Percentiles rank a stretch among this genome's conserved stretches.
Evolutionary conservation across 192 early-diverging fungal genomes (phyloP).

Genomic region (Coemansia sp.): DNA sequence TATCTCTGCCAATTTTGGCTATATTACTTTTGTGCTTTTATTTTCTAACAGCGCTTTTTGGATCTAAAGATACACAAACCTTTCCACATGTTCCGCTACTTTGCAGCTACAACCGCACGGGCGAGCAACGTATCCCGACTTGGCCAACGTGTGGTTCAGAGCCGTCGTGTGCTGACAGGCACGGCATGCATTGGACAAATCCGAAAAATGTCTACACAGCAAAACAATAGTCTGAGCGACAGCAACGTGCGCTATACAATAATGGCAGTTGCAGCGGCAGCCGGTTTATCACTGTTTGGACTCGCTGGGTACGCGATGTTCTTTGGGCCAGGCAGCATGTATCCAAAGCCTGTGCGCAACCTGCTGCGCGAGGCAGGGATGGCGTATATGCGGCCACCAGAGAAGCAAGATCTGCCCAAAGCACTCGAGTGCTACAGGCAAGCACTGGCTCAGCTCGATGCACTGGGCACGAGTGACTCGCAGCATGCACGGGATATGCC

Average conservation of each 20-base stretch:
- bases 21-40: neutral
- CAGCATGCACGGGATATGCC: conserved; percentile 27
- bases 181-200: neutral
- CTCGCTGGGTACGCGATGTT: conserved; percentile 31
- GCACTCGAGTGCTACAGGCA: conserved; percentile 36
- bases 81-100: neutral
- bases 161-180: neutral
- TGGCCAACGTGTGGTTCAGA: neutral
- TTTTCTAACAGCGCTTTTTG: neutral
- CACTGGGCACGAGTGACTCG: conserved; percentile 27
- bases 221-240: neutral
- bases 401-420: conserved; percentile 51
- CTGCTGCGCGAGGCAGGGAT: conserved; percentile 46
- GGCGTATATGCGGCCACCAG: conserved; percentile 33
- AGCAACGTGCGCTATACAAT: conserved; percentile 20
- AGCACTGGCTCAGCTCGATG: conserved; percentile 35
- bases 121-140: neutral
- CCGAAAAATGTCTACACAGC: conserved; percentile 14
- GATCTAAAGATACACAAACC: neutral
- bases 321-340: conserved; percentile 33
- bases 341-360: conserved; percentile 33
- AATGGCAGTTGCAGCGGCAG: neutral
- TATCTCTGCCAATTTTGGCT: neutral
- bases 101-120: neutral
- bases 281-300: conserved; percentile 14